A percentile compares a stretch with the other conserved stretches of the same genome.
Evolutionary conservation across 2,329 filamentous ascomycete species (phyloP).

Genomic region (Venturia carpophila): DNA sequence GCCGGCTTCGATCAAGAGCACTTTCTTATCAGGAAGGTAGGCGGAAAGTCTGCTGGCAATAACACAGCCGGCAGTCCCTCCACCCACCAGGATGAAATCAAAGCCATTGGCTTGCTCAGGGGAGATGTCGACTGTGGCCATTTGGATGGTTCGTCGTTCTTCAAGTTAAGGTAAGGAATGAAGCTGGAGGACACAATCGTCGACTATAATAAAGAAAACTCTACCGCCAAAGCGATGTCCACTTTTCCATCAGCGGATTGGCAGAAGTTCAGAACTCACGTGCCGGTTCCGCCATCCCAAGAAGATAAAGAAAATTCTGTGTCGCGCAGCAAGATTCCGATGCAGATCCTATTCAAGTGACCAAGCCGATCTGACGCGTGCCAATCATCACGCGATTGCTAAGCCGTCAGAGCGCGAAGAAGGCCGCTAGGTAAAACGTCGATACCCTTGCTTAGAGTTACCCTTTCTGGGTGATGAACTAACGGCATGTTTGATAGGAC

Average conservation of each 20-base stretch:
- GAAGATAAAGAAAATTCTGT: not conserved
- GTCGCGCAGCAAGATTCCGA: not conserved
- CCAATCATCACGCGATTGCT: not conserved
- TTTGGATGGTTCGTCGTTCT: constrained; percentile 26
- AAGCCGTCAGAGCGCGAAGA: not conserved
- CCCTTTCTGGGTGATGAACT: not conserved
- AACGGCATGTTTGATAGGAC: not conserved
- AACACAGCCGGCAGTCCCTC: constrained; percentile 80
- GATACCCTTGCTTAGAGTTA: not conserved
- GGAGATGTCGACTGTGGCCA: constrained; percentile 63
- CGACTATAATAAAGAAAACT: not conserved
- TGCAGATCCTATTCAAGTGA: not conserved
- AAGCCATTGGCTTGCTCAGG: constrained; percentile 57
- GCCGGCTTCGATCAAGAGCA: constrained; percentile 79
- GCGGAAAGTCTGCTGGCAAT: constrained; percentile 71
- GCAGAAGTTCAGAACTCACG: not conserved
- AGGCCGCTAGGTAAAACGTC: not conserved
- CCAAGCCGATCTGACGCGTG: not conserved
- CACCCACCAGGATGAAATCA: constrained; percentile 80
- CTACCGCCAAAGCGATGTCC: not conserved
- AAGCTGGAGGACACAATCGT: not conserved
- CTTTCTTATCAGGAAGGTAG: constrained; percentile 73
- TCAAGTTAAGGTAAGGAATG: not conserved
- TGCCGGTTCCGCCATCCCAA: not conserved
- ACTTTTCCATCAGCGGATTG: not conserved